A percentile compares a stretch with the other conserved stretches of the same genome.
Evolutionary conservation across 75 land plant genomes (phyloP).

Genomic region (Ceratopteris richardii): DNA sequence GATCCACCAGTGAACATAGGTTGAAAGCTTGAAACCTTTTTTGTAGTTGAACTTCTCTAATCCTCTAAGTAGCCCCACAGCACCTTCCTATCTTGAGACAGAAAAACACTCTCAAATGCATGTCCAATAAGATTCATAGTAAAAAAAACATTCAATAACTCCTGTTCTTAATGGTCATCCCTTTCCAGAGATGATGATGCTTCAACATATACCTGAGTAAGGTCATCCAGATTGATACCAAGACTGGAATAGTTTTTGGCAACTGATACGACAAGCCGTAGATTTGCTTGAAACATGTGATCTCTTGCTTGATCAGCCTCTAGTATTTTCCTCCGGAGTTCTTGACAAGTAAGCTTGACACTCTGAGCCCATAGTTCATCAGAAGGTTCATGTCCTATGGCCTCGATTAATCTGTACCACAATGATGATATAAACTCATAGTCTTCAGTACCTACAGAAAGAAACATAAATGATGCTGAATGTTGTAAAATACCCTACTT

Average conservation of each 20-base stretch:
- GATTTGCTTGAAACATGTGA: conserved; percentile 25
- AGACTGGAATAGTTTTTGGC: conserved; percentile 24
- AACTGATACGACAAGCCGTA: conserved; percentile 33
- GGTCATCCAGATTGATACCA: conserved; percentile 32
- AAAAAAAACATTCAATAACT: neutral
- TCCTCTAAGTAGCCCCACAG: conserved; percentile 31
- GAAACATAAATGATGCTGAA: neutral
- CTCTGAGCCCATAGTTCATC: conserved; percentile 23
- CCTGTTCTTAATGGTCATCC: neutral
- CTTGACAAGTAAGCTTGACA: conserved; percentile 13
- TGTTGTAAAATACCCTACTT: no score
- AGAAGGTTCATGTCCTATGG: conserved; percentile 29
- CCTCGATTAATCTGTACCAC: conserved; percentile 21
- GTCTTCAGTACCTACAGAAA: neutral
- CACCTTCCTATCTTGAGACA: conserved; percentile 28
- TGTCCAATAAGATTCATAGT: neutral
- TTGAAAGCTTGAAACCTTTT: conserved; percentile 35
- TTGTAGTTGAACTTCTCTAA: conserved; percentile 34
- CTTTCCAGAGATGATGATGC: no score
- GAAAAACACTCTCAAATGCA: neutral
- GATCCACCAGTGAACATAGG: conserved; percentile 46
- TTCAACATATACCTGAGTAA: conserved; percentile 27
- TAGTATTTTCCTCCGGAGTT: conserved; percentile 9
- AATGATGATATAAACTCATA: neutral
- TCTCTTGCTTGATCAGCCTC: conserved; percentile 29